phyloP scores from a whole-genome alignment of 495 filamentous ascomycete species.

The Lasiosphaeria ovina region DNA sequence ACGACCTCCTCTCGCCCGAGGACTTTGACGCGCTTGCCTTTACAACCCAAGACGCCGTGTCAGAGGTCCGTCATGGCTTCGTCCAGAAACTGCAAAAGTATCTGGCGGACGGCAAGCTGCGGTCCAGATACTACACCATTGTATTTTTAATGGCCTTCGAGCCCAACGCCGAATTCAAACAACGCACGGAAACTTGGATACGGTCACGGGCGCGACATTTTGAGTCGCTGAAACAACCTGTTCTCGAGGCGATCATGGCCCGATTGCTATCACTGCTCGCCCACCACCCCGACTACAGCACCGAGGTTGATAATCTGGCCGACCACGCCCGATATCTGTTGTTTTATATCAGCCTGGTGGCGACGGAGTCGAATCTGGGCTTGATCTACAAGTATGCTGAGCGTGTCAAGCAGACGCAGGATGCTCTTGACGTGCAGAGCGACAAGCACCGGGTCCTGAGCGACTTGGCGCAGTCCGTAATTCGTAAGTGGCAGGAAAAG shows the following conservation, averaged over 20 bases:
- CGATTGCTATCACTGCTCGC: conserved; percentile 84
- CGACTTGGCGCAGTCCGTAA: conserved; percentile 79
- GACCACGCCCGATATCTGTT: conserved; percentile 84
- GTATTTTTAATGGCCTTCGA: conserved; percentile 90
- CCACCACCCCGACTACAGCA: conserved; percentile 89
- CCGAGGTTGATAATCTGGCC: conserved; percentile 63
- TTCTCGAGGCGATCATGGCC: conserved; percentile 82
- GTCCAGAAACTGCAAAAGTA: conserved; percentile 85
- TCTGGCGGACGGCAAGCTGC: conserved; percentile 64
- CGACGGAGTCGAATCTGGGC: conserved; percentile 79
- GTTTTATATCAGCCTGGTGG: conserved; percentile 81
- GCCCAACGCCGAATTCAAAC: conserved; percentile 64
- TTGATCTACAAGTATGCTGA: conserved; percentile 91
- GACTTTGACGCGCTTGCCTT: conserved; percentile 80
- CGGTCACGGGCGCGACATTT: conserved; percentile 66
- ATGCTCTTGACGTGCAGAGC: conserved; percentile 63
- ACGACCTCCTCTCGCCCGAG: conserved; percentile 65
- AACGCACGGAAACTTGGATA: conserved; percentile 81
- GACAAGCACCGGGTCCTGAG: conserved; percentile 82
- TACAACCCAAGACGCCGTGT: conserved; percentile 73
- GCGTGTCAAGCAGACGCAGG: conserved; percentile 84
- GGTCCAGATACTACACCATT: conserved; percentile 78
- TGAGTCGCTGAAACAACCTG: conserved; percentile 51
- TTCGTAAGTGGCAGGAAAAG: conserved; percentile 77
- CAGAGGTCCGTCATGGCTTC: conserved; percentile 73